Percentiles rank a stretch among this genome's conserved stretches.
Evolutionary conservation across 352 stramenopile species (phyloP).

Genomic region (Phytophthora brassicae): DNA sequence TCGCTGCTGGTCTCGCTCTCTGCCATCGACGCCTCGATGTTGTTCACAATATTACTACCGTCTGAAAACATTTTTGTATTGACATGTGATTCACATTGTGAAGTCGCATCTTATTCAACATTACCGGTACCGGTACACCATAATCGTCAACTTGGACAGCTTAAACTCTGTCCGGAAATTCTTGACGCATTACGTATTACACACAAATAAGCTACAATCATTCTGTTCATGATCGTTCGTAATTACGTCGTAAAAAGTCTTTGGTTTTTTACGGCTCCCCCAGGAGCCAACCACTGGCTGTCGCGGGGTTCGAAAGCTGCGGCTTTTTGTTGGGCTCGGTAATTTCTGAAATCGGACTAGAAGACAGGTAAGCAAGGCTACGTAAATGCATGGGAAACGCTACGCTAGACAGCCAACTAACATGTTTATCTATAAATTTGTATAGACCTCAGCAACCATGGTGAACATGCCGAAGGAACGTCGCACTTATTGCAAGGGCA

Average conservation of each 20-base stretch:
- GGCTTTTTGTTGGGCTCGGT: constrained; percentile 32
- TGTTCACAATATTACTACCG: constrained; percentile 20
- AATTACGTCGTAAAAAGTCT: constrained; percentile 27
- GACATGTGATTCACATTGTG: no score
- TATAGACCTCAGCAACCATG: constrained; percentile 93
- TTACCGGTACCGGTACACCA: not conserved
- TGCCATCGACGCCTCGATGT: constrained; percentile 22
- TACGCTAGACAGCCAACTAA: constrained; percentile 25
- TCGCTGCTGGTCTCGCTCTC: constrained; percentile 5
- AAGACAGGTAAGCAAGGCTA: constrained; percentile 69
- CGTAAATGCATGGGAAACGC: not conserved
- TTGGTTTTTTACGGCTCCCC: constrained; percentile 15
- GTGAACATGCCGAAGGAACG: constrained; percentile 99
- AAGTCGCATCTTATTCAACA: no score
- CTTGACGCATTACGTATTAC: not conserved
- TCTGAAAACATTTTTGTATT: no score
- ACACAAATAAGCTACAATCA: not conserved
- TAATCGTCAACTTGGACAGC: no score
- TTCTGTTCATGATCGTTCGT: not conserved
- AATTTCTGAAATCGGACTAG: constrained; percentile 90
- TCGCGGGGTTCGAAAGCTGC: constrained; percentile 31
- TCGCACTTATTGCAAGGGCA: constrained; percentile 98
- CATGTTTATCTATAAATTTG: no score
- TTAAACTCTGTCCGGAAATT: not conserved
- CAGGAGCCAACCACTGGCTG: constrained; percentile 35